These are phyloP conservation scores for Escovopsis sp. DNA, from an alignment of 2,329 filamentous ascomycete genomes.

Conservation along the genomic window DNA sequence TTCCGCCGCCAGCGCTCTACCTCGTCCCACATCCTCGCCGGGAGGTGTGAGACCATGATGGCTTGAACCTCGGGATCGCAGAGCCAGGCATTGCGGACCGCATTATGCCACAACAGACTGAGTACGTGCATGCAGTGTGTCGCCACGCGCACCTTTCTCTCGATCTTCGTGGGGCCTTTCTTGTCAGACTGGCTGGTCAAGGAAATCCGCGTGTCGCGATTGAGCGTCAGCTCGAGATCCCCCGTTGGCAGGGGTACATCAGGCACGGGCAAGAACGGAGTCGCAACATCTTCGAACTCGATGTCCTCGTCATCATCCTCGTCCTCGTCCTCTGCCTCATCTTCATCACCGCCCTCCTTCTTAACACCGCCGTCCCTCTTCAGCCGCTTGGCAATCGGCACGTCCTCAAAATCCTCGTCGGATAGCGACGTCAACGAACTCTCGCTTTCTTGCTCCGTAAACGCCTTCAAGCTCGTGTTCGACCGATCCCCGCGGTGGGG, in stretches of 20 bases:
- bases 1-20: constrained; percentile 56
- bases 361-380: constrained; percentile 18
- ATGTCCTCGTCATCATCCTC: constrained; percentile 30
- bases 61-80: constrained; percentile 63
- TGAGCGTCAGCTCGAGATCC: constrained; percentile 60
- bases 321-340: constrained; percentile 43
- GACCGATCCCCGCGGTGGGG: constrained; percentile 27
- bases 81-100: constrained; percentile 69
- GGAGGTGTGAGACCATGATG: constrained; percentile 58
- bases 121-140: constrained; percentile 87
- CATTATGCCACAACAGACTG: constrained; percentile 77
- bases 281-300: constrained; percentile 47
- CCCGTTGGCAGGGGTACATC: constrained; percentile 38
- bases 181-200: constrained; percentile 48
- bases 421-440: constrained; percentile 39
- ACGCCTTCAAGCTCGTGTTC: constrained; percentile 25
- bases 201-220: constrained; percentile 41
- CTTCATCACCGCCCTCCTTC: constrained; percentile 19
- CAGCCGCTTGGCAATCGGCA: constrained; percentile 24
- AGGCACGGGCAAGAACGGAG: constrained; percentile 38
- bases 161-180: constrained; percentile 74
- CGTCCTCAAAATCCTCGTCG: constrained; percentile 38
- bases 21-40: constrained; percentile 52
- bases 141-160: constrained; percentile 59
- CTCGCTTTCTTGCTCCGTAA: constrained; percentile 29